phyloP scores from a whole-genome alignment of 148 eudicot genomes.

The Rhododendron henanense region DNA sequence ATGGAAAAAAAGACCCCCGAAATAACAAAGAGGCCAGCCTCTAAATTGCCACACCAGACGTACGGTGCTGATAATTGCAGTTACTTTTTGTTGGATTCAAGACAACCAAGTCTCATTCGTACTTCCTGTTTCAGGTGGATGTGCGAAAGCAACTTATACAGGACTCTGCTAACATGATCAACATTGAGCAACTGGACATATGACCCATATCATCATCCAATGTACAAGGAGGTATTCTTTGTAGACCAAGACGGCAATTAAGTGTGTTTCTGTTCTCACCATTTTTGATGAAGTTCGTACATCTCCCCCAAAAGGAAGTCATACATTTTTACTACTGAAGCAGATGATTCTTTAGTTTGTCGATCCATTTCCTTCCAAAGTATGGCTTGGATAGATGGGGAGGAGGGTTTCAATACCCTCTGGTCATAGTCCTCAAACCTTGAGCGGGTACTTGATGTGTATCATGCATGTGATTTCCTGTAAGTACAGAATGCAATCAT shows the following conservation, averaged over 20 bases:
- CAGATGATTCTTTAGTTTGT: background rate
- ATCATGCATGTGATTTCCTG: background rate
- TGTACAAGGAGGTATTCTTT: background rate
- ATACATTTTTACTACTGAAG: background rate
- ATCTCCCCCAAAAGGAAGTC: background rate
- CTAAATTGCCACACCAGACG: background rate
- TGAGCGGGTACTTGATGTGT: background rate
- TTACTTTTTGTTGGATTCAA: background rate
- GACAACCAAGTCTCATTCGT: background rate
- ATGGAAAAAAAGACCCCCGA: background rate
- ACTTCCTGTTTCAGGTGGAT: slow-evolving; percentile 60
- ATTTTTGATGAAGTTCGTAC: background rate
- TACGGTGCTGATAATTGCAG: background rate
- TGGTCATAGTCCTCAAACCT: background rate
- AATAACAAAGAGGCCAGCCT: background rate
- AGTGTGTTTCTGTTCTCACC: background rate
- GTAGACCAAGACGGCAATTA: background rate
- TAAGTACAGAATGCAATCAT: background rate
- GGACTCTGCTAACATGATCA: slow-evolving; percentile 50
- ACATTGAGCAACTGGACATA: slow-evolving; percentile 71
- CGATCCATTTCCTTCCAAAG: background rate
- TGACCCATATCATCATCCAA: slow-evolving; percentile 16
- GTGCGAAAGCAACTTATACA: slow-evolving; percentile 69
- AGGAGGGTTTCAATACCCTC: background rate
- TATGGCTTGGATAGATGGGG: background rate